Conservation (phyloP, 2,329 filamentous ascomycete genomes). For the Paecilomyces fulvus region DNA sequence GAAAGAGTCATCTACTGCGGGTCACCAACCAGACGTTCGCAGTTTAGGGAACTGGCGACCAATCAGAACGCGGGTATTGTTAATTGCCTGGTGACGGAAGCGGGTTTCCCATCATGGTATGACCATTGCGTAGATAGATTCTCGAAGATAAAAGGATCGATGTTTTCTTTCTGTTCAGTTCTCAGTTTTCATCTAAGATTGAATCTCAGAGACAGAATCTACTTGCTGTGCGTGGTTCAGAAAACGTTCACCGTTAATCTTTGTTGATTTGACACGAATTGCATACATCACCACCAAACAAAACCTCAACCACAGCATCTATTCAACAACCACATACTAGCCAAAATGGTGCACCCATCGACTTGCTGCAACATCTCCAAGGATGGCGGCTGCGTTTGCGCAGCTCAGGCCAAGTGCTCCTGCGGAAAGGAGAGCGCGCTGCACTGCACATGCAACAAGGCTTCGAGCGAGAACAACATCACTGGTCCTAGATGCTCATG, state of each 20-base stretch:
- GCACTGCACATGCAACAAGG: conserved; percentile 76
- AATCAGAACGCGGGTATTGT: conserved; percentile 18
- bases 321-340: not conserved
- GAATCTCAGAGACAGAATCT: not conserved
- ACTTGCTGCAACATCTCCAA: conserved; percentile 54
- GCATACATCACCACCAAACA: not conserved
- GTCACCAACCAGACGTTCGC: conserved; percentile 10
- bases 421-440: conserved; percentile 84
- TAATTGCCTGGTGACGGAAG: conserved; percentile 13
- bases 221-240: not conserved
- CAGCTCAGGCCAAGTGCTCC: conserved; percentile 61
- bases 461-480: conserved; percentile 64
- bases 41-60: conserved; percentile 5
- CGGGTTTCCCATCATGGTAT: conserved; percentile 14
- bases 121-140: not conserved
- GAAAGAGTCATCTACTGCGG: not conserved
- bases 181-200: not conserved
- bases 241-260: not conserved
- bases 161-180: not conserved
- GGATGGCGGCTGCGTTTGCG: conserved; percentile 48
- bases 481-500: conserved; percentile 73
- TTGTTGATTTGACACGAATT: not conserved
- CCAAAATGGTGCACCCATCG: conserved; percentile 12
- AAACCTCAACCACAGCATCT: not conserved
- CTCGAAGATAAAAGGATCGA: not conserved